Base-by-base conservation (phyloP, 371 early-diverging fungal species). In the Apophysomyces variabilis region DNA sequence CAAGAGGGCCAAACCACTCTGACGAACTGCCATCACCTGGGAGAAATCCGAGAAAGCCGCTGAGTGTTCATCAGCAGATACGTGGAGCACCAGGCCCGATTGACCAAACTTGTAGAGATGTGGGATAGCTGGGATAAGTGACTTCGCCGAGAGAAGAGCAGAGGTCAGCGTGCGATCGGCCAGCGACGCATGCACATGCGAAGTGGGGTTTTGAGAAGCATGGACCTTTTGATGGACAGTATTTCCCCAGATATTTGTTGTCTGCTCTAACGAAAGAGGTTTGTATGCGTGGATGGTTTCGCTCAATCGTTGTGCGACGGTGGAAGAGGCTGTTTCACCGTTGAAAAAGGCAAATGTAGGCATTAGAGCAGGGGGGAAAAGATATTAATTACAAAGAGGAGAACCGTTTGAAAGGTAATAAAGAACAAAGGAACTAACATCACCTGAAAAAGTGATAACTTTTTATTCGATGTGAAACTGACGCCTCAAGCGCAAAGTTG, bases 11-110 rank as follows among this genome's bases (percentile, higher is more conserved):
- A 88, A 86, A 8, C 94, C 94, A 58, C 92, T 85, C 71, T 92
- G 90, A 62, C 93, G 87, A 7, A 92, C 88, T 13, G 92, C 91
- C 76, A 91, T 82, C 26, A 93, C 87, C 58, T 89, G 85, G 45
- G 91, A 80, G 54, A 84, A 71, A 62, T 88, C 87, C 43, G 72
- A 80, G 60, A 74, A 79, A 58, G 73, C 56, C 69, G 74, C 16
- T 58, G 74, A 32, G 37, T 69, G 37, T 32, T 66, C 61, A 12
- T 66, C 69, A 43, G 84, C 84, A 5, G 79, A 72, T 37, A 87
- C 85, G 66, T 91, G 87, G 58, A 89, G 69, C 5, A 88, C 88
- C 46, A 80, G 66, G 7, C 86, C 84, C 38, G 75, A 73, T 14
- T 73, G 66, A 37, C 86, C 80, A 32, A 85, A 62, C 66, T 84